phyloP scores from a whole-genome alignment of 2,329 filamentous ascomycete species.

The Sporothrix protearum region DNA sequence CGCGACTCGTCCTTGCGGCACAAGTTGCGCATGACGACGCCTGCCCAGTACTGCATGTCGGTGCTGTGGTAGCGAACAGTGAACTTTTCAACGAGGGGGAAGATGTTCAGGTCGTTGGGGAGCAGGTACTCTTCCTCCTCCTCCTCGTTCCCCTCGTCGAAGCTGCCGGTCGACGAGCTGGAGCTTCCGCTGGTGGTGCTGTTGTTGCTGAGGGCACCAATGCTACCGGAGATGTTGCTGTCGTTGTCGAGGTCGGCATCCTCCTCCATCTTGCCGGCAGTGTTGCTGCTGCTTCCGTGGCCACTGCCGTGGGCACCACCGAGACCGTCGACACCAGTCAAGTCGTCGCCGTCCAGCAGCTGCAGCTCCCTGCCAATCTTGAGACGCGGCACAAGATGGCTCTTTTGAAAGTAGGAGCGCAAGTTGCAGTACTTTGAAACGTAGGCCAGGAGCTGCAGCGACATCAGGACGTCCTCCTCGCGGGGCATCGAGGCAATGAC shows the following conservation, averaged over 20 bases:
- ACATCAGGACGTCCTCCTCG: slow-evolving; percentile 98
- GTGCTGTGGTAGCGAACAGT: slow-evolving; percentile 91
- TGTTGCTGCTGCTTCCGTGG: neutral
- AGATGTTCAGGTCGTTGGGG: slow-evolving; percentile 96
- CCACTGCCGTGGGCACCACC: neutral
- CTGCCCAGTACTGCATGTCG: slow-evolving; percentile 99
- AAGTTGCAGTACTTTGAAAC: slow-evolving; percentile 98
- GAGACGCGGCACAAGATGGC: slow-evolving; percentile 86
- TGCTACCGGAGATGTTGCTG: neutral
- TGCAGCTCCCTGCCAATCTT: slow-evolving; percentile 84
- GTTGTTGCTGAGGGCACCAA: neutral
- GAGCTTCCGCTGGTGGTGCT: neutral
- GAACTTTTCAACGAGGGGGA: slow-evolving; percentile 96
- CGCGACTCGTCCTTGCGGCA: slow-evolving; percentile 95
- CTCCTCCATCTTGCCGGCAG: slow-evolving; percentile 12
- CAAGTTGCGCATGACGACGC: slow-evolving; percentile 96
- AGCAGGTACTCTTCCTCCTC: slow-evolving; percentile 84
- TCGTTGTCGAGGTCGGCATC: neutral
- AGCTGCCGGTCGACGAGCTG: neutral
- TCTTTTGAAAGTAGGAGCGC: slow-evolving; percentile 89
- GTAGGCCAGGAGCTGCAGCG: slow-evolving; percentile 90
- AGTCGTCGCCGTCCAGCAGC: slow-evolving; percentile 68
- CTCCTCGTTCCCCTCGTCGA: slow-evolving; percentile 53
- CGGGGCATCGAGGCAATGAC: slow-evolving; percentile 89
- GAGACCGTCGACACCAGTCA: neutral